Base-by-base conservation (phyloP, 257 asterid species). In the Lycium ferocissimum region DNA sequence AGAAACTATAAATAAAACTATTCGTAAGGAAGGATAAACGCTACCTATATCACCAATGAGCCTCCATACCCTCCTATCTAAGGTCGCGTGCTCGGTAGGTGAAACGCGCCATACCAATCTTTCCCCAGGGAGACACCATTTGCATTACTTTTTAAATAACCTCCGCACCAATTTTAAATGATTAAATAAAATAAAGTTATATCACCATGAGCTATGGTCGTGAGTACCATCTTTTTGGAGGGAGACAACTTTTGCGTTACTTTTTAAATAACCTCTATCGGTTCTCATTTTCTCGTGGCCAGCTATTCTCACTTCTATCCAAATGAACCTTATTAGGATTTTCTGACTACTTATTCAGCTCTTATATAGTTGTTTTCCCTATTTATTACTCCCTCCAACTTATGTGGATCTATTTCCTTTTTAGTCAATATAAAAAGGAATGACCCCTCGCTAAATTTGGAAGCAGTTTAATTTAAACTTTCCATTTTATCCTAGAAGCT, bases 301-400 rank as follows among this genome's bases (percentile, higher is more conserved):
- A 69, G 17, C 14, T 69, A 69, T 69, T 14, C 80, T 6, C 11
- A 17, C 80, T 45, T 73, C 80, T 73, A 73, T 49, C 37, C 59
- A 73, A 14, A 17, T 47, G 0, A 47, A 6, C 40, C 80, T 73
- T 47, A 40, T 47, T 72, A 9, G n/a, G 10, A 9, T 45, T 45
- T 72, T 72, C 33, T 71, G 12, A 10, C 6, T 72, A 72, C 2
- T 45, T n/a, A 5, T 72, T 72, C 80, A 20, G 59, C 81, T 73
- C 3, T 73, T 51, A 4, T 73, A 73, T 11, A 45, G 12, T 38
- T 11, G 40, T n/a, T 47, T 45, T n/a, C 58, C 59, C 38, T 20
- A 45, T 73, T 73, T 33, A 73, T 73, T 22, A 43, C 10, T 49
- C 10, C 73, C 47, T 26, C 47, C 20, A 66, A 35, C 35, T 35